Evolutionary conservation across 345 rosid genomes (phyloP).

Genomic region (Eucalyptus cloeziana): DNA sequence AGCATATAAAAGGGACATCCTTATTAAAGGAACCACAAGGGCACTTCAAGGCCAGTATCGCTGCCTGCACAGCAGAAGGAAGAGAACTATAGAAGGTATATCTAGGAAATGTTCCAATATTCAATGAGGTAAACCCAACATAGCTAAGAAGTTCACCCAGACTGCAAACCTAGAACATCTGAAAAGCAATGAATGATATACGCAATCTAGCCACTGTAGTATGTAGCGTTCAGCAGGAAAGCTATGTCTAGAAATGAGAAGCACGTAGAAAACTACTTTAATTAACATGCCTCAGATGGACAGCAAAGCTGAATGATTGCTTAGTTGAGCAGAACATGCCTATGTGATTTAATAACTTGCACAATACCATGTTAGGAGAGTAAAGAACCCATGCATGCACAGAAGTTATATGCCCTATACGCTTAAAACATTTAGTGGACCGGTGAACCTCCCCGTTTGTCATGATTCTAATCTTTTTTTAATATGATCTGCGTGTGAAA

Average conservation of each 20-base stretch:
- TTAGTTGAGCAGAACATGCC: no score
- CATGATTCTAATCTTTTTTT: background rate
- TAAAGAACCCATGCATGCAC: background rate
- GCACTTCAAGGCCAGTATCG: background rate
- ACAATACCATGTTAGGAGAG: background rate
- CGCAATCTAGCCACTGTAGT: fast-evolving
- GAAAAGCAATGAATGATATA: fast-evolving
- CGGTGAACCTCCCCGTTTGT: fast-evolving
- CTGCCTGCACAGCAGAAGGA: fast-evolving
- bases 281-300: fast-evolving
- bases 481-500: background rate
- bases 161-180: no score
- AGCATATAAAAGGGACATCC: background rate
- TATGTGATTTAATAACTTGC: no score
- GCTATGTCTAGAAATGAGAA: no score
- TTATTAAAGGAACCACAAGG: background rate
- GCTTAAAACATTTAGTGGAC: background rate
- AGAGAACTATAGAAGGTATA: background rate
- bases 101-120: background rate
- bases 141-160: no score
- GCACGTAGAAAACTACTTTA: fast-evolving
- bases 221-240: no score
- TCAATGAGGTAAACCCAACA: no score
- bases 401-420: background rate
- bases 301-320: no score